These are phyloP conservation scores for Neophaeococcomyces aloes DNA, from an alignment of 2,329 filamentous ascomycete genomes.

Conservation along the genomic window DNA sequence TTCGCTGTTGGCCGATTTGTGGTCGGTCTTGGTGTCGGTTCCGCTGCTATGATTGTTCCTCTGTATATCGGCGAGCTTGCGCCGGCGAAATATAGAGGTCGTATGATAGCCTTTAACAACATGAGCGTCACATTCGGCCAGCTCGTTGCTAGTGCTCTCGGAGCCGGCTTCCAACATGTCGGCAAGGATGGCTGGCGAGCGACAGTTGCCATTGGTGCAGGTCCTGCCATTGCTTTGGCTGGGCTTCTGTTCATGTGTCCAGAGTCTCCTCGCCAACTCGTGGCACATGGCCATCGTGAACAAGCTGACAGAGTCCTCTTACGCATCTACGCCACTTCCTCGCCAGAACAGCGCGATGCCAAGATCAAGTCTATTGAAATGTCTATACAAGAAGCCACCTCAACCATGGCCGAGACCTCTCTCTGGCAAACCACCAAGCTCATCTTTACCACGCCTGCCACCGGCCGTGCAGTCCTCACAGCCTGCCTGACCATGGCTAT, in stretches of 20 bases:
- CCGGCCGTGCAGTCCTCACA: slow-evolving; percentile 35
- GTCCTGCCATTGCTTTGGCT: slow-evolving; percentile 37
- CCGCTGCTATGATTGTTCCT: slow-evolving; percentile 82
- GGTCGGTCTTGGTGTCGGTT: slow-evolving; percentile 74
- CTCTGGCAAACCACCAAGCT: slow-evolving; percentile 36
- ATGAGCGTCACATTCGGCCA: slow-evolving; percentile 31
- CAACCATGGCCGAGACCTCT: slow-evolving; percentile 29
- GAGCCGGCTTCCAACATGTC: slow-evolving; percentile 32
- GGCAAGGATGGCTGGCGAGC: slow-evolving; percentile 38
- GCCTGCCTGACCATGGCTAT: slow-evolving; percentile 41
- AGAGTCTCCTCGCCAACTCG: slow-evolving; percentile 39
- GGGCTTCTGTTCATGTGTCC: slow-evolving; percentile 38
- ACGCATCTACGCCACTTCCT: slow-evolving; percentile 24
- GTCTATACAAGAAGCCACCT: slow-evolving; percentile 31
- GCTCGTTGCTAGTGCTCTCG: slow-evolving; percentile 31
- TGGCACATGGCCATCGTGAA: slow-evolving; percentile 33
- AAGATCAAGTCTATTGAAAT: slow-evolving; percentile 36
- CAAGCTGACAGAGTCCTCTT: slow-evolving; percentile 29
- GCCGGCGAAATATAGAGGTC: slow-evolving; percentile 12
- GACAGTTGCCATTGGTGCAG: slow-evolving; percentile 38
- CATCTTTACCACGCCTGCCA: slow-evolving; percentile 35
- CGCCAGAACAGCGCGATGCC: slow-evolving; percentile 33
- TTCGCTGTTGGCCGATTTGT: slow-evolving; percentile 67
- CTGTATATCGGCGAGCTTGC: slow-evolving; percentile 51
- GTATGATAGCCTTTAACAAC: slow-evolving; percentile 17